phyloP scores from a whole-genome alignment of 2,329 filamentous ascomycete species.

The Aspergillus neoniger region DNA sequence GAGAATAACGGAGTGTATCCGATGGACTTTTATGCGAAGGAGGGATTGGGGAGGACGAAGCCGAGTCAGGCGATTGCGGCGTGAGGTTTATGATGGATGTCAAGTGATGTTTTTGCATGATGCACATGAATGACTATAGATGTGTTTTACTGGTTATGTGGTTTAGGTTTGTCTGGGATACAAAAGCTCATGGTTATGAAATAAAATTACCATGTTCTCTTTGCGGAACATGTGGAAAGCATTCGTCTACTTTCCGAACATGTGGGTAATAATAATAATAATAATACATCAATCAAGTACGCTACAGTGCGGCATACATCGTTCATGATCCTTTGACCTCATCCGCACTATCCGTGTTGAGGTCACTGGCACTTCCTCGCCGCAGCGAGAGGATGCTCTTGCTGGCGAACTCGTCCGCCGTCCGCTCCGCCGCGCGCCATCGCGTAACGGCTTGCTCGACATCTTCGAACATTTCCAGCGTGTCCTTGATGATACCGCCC shows the following conservation, averaged over 20 bases:
- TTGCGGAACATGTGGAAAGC: neutral
- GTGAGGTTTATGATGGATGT: neutral
- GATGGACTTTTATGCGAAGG: constrained; percentile 97
- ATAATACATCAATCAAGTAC: constrained; percentile 20
- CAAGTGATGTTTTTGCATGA: constrained; percentile 4
- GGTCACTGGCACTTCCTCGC: constrained; percentile 40
- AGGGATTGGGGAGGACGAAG: constrained; percentile 77
- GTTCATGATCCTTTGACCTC: constrained; percentile 34
- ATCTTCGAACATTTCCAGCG: constrained; percentile 84
- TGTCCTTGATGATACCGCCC: constrained; percentile 84
- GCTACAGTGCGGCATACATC: neutral
- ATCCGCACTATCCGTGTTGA: constrained; percentile 40
- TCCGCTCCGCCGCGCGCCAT: constrained; percentile 70
- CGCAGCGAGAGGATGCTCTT: constrained; percentile 42
- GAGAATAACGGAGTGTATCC: constrained; percentile 71
- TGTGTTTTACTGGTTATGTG: neutral
- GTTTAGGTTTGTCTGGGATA: neutral
- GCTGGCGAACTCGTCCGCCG: constrained; percentile 40
- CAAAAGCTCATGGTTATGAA: constrained; percentile 10
- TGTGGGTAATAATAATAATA: constrained; percentile 14
- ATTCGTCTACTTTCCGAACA: constrained; percentile 3
- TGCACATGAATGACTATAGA: constrained; percentile 11
- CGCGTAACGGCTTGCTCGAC: constrained; percentile 77
- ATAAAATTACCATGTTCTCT: neutral
- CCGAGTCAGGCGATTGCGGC: constrained; percentile 18